phyloP scores from a whole-genome alignment of 1,139 yeast species.

The Candida frijolesensis region DNA sequence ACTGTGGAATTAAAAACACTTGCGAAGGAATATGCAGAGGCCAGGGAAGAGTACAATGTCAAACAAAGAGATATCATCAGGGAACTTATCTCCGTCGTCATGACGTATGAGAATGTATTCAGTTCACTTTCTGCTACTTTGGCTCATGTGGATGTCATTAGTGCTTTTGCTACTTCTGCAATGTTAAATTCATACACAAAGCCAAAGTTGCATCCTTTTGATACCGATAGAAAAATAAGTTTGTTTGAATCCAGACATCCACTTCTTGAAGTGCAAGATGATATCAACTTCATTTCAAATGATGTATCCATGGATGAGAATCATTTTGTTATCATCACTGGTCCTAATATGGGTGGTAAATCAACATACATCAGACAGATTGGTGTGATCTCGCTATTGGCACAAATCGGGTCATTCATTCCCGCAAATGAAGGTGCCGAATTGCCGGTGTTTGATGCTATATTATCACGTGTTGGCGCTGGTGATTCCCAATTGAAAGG shows the following conservation, averaged over 20 bases:
- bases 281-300: constrained; percentile 81
- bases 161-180: constrained; percentile 84
- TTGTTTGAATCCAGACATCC: constrained; percentile 87
- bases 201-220: constrained; percentile 58
- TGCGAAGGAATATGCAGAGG: constrained; percentile 58
- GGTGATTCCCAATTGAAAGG: constrained; percentile 97
- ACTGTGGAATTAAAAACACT: constrained; percentile 63
- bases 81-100: constrained; percentile 77
- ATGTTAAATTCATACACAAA: constrained; percentile 73
- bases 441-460: constrained; percentile 83
- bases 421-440: constrained; percentile 65
- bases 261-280: constrained; percentile 89
- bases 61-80: constrained; percentile 78
- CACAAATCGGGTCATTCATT: constrained; percentile 90
- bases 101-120: constrained; percentile 79
- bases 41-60: constrained; percentile 66
- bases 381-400: constrained; percentile 87
- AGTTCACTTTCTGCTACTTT: constrained; percentile 64
- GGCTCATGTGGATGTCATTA: constrained; percentile 80
- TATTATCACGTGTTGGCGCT: constrained; percentile 96
- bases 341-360: constrained; percentile 99
- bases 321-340: constrained; percentile 82
- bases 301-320: constrained; percentile 52
- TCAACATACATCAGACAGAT: constrained; percentile 91
- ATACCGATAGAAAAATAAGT: constrained; percentile 49